Evolutionary conservation across 176 grass and related monocot genomes (phyloP).

Genomic region (Elaeis guineensis): DNA sequence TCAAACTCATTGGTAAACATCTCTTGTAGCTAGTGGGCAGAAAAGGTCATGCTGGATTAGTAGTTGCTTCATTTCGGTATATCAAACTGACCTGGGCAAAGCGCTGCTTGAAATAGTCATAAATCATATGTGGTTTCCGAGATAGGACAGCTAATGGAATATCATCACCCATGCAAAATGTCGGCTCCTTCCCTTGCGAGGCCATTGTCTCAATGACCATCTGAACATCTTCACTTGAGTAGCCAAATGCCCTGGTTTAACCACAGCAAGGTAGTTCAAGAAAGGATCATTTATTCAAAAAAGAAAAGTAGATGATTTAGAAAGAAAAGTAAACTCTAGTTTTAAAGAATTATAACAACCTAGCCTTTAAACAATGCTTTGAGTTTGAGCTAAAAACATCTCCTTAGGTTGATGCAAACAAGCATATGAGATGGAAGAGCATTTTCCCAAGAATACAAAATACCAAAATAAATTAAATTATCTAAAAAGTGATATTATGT

Average conservation of each 20-base stretch:
- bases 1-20: no score
- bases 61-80: conserved; percentile 4
- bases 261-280: conserved; percentile 25
- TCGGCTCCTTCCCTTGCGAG: conserved; percentile 99
- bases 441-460: no score
- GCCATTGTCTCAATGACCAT: conserved; percentile 99
- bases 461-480: no score
- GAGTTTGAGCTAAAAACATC: no score
- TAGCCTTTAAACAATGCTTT: no score
- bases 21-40: no score
- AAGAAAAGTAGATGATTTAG: background rate
- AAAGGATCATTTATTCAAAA: background rate
- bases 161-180: conserved; percentile 99
- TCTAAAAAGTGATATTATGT: no score
- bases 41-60: no score
- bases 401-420: no score
- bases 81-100: conserved; percentile 85
- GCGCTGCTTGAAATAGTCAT: conserved; percentile 98
- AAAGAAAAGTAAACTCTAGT: background rate
- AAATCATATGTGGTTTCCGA: conserved; percentile 75
- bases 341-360: no score
- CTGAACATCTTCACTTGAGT: conserved; percentile 99
- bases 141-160: conserved; percentile 93
- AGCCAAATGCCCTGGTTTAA: conserved; percentile 83
- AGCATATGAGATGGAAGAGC: no score